Percentiles rank a stretch among this genome's conserved stretches.
Evolutionary conservation across 2,329 filamentous ascomycete genomes (phyloP).

Genomic region (Podosphaera leucotricha): DNA sequence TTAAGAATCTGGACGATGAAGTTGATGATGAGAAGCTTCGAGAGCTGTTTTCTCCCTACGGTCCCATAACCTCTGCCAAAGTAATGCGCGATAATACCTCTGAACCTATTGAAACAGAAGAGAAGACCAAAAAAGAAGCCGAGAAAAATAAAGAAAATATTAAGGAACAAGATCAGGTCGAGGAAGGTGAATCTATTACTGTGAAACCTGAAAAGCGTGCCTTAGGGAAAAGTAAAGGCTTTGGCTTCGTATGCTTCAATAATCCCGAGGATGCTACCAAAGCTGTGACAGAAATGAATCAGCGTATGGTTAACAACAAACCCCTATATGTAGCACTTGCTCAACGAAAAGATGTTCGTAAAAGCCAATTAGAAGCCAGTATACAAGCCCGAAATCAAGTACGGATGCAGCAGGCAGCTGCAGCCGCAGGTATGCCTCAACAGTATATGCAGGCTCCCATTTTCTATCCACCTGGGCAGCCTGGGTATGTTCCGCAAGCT

Average conservation of each 20-base stretch:
- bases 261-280: constrained; percentile 98
- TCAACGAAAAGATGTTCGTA: constrained; percentile 98
- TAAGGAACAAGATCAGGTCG: constrained; percentile 22
- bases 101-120: constrained; percentile 21
- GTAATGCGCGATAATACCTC: constrained; percentile 77
- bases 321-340: constrained; percentile 93
- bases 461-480: constrained; percentile 72
- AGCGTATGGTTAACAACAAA: constrained; percentile 95
- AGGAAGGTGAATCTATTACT: constrained; percentile 23
- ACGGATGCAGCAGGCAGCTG: constrained; percentile 91
- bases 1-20: constrained; percentile 96
- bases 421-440: constrained; percentile 69
- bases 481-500: constrained; percentile 36
- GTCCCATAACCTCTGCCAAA: constrained; percentile 94
- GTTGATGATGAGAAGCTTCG: constrained; percentile 96
- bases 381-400: constrained; percentile 98
- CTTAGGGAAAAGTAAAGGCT: constrained; percentile 97
- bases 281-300: constrained; percentile 98
- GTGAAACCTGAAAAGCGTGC: constrained; percentile 30
- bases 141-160: constrained; percentile 28
- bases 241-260: constrained; percentile 99
- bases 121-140: constrained; percentile 25
- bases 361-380: constrained; percentile 96
- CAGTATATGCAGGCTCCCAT: constrained; percentile 75
- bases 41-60: constrained; percentile 74